Percentiles rank a stretch among this genome's conserved stretches.
Conservation (phyloP, 352 stramenopile genomes). For the Peronospora belbahrii region DNA sequence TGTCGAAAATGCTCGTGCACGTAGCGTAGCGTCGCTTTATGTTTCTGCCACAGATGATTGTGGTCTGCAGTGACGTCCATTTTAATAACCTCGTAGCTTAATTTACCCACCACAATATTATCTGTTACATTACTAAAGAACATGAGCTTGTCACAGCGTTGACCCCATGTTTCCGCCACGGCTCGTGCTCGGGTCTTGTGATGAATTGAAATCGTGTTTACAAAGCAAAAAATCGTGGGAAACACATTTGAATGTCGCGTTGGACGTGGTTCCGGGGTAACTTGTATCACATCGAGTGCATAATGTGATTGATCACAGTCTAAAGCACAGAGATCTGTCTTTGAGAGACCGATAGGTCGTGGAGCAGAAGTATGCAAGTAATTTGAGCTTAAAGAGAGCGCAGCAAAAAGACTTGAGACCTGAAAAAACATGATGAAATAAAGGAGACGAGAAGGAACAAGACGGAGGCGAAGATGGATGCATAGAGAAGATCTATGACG, state of each 20-base stretch:
- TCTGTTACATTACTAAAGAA: slow-evolving; percentile 78
- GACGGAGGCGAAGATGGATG: neutral
- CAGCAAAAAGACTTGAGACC: slow-evolving; percentile 2
- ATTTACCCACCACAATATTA: slow-evolving; percentile 34
- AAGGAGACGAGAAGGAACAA: neutral
- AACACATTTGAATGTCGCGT: slow-evolving; percentile 20
- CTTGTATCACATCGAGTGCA: slow-evolving; percentile 36
- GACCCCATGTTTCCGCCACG: slow-evolving; percentile 73
- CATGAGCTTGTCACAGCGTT: slow-evolving; percentile 68
- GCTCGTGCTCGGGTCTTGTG: slow-evolving; percentile 50
- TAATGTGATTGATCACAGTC: slow-evolving; percentile 39
- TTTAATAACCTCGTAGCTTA: slow-evolving; percentile 47
- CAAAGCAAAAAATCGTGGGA: slow-evolving; percentile 66
- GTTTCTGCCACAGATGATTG: slow-evolving; percentile 81
- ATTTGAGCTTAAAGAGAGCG: slow-evolving; percentile 2
- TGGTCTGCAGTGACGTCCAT: slow-evolving; percentile 67
- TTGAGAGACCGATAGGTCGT: slow-evolving; percentile 19
- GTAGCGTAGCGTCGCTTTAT: slow-evolving; percentile 66
- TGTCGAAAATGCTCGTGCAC: slow-evolving; percentile 47
- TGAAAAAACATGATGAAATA: slow-evolving; percentile 7
- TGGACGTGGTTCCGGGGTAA: slow-evolving; percentile 22
- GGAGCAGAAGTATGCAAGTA: slow-evolving; percentile 6
- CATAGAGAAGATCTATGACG: neutral
- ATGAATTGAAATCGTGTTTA: slow-evolving; percentile 75
- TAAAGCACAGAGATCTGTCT: slow-evolving; percentile 42